phyloP scores from a whole-genome alignment of 768 basidiomycete species.

The Pleurotus sapidus region DNA sequence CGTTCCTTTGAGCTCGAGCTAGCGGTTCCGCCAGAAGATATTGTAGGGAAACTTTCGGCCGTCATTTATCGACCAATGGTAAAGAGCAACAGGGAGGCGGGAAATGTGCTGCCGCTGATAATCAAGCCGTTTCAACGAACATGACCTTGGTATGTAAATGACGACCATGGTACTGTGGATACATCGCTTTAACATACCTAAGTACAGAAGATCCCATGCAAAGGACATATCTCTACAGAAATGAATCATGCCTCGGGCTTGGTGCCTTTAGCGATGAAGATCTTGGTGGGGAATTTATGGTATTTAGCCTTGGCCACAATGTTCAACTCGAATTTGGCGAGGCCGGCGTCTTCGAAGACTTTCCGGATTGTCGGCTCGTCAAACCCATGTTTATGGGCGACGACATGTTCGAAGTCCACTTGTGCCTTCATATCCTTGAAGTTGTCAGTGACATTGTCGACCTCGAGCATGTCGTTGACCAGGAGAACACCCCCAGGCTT shows the following conservation, averaged over 20 bases:
- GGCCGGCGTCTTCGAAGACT: slow-evolving; percentile 51
- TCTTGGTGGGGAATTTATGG: neutral
- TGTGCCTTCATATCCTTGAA: slow-evolving; percentile 22
- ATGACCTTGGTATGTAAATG: neutral
- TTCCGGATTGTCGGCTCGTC: slow-evolving; percentile 41
- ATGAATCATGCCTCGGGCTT: neutral
- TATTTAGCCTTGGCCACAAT: neutral
- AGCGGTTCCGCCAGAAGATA: slow-evolving; percentile 43
- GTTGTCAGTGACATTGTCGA: slow-evolving; percentile 7
- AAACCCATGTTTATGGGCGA: slow-evolving; percentile 57
- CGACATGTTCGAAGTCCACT: slow-evolving; percentile 32
- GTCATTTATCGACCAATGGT: slow-evolving; percentile 46
- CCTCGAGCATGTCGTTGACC: slow-evolving; percentile 45
- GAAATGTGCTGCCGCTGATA: slow-evolving; percentile 42
- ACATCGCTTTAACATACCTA: no score
- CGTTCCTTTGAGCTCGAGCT: slow-evolving; percentile 55
- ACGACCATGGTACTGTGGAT: no score
- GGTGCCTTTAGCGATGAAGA: neutral
- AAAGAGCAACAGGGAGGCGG: slow-evolving; percentile 31
- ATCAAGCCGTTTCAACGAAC: slow-evolving; percentile 23
- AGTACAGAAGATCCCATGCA: no score
- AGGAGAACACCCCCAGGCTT: slow-evolving; percentile 61
- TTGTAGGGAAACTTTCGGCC: slow-evolving; percentile 29
- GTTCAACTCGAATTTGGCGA: slow-evolving; percentile 20
- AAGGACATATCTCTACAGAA: neutral